Evolutionary conservation across 208 protist species (phyloP).

Genomic region (Leishmania braziliensis): DNA sequence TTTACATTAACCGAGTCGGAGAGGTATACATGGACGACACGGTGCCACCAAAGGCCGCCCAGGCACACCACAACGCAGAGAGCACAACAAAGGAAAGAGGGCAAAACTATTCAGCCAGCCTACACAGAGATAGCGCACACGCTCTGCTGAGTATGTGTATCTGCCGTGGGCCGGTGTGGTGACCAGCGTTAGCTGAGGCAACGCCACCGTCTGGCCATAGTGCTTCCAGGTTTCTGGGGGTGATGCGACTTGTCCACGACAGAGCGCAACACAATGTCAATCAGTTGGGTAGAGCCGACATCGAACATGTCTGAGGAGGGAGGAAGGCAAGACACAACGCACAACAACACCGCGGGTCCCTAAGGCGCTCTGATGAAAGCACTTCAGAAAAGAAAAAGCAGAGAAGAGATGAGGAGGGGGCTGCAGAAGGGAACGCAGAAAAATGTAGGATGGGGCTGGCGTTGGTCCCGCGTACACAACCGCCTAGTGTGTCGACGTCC

Average conservation of each 20-base stretch:
- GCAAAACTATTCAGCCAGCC: not conserved
- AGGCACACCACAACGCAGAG: not conserved
- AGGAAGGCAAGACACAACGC: not conserved
- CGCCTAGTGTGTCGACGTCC: not conserved
- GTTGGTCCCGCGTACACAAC: not conserved
- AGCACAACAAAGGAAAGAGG: not conserved
- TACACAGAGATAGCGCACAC: not conserved
- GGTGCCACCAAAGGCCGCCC: not conserved
- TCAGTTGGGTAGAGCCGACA: not conserved
- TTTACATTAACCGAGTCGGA: constrained; percentile 22
- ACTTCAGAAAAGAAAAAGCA: not conserved
- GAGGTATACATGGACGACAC: not conserved
- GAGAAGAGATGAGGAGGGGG: not conserved
- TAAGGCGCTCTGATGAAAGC: not conserved
- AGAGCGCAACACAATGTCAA: not conserved
- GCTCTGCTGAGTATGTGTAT: not conserved
- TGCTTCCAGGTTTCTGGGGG: not conserved
- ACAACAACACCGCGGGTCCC: not conserved
- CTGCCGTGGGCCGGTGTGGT: not conserved
- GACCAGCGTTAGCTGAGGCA: not conserved
- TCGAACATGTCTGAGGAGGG: not conserved
- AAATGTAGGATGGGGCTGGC: not conserved
- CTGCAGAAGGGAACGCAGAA: not conserved
- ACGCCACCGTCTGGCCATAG: not conserved
- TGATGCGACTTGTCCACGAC: not conserved